Evolutionary conservation across 768 basidiomycete genomes (phyloP).

Genomic region (Russula brevipes): DNA sequence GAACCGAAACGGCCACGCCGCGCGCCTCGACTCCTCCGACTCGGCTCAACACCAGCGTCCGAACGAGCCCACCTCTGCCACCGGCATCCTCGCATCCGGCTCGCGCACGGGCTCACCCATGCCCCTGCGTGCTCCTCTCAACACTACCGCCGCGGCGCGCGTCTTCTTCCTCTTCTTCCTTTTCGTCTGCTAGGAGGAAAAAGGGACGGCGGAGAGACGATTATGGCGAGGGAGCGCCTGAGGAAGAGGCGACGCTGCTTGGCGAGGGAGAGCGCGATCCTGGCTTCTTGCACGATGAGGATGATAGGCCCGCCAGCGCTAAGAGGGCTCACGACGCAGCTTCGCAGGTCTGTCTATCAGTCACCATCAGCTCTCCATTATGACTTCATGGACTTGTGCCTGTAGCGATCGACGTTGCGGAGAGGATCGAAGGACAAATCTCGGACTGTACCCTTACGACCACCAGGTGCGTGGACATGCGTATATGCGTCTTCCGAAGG

Average conservation of each 20-base stretch:
- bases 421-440: conserved; percentile 58
- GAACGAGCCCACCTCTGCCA: not conserved
- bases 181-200: conserved; percentile 16
- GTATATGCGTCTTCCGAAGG: not conserved
- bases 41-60: not conserved
- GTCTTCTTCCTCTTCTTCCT: not conserved
- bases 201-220: conserved; percentile 16
- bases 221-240: conserved; percentile 16
- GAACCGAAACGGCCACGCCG: conserved; percentile 13
- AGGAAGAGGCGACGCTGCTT: conserved; percentile 22
- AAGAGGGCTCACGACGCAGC: conserved; percentile 20
- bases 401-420: conserved; percentile 30
- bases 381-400: conserved; percentile 25
- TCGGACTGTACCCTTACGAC: conserved; percentile 70
- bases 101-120: conserved; percentile 17
- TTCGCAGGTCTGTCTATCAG: conserved; percentile 27
- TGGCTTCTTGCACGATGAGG: conserved; percentile 38
- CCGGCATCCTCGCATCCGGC: not conserved
- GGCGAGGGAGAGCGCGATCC: conserved; percentile 32
- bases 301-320: conserved; percentile 27
- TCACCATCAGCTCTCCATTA: not conserved
- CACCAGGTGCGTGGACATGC: conserved; percentile 45
- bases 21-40: conserved; percentile 7
- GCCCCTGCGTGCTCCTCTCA: conserved; percentile 10
- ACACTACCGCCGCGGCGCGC: not conserved